Evolutionary conservation across 179 eudicot genomes (phyloP), one percentile per base, ranked within the genome.

Genomic region (Gypsophila paniculata): DNA sequence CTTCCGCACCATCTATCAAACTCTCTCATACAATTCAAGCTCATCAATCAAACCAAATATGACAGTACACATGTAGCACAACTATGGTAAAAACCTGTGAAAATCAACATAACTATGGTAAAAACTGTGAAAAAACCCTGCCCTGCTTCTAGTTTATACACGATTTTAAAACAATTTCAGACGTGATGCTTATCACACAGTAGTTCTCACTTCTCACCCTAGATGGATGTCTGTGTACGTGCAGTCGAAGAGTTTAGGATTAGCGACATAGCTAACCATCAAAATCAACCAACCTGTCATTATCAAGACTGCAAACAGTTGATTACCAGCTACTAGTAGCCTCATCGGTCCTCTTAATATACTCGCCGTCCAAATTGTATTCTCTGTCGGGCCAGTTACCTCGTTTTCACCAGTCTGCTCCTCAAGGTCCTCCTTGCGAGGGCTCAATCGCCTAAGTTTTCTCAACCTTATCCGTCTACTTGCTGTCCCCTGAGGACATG

Each of bases 401-500:
- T 6, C 38, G 34, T 62, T 79, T 29, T 72, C 74, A 17, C 52
- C 79, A 0, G 49, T 42, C 25, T 69, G 48, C 65, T 79, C 82
- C 72, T 79, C 68, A 3, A 62, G 32, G 32, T 72, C 79, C 3
- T 72, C 76, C 72, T 71, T 72, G 10, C n/a, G 72, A 7, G 76
- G 25, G 53, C 74, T 54, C 8, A 11, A 2, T 26, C 73, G 55
- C 25, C 75, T 62, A 21, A 55, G 68, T 58, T 79, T 79, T 17
- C 61, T 61, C 48, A 85, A 29, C 70, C 85, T 77, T 65, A 84
- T 79, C 46, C 90, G 74, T 63, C 84, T 67, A 65, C 67, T 71
- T 39, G 86, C 88, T 6, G 81, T 82, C 53, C 90, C 88, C 58
- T 89, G 86, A 61, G 87, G 80, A 39, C 62, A 34, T 21, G n/a